These are phyloP conservation scores for Leptographium lundbergii DNA, from an alignment of 2,329 filamentous ascomycete species.

Conservation along the genomic window DNA sequence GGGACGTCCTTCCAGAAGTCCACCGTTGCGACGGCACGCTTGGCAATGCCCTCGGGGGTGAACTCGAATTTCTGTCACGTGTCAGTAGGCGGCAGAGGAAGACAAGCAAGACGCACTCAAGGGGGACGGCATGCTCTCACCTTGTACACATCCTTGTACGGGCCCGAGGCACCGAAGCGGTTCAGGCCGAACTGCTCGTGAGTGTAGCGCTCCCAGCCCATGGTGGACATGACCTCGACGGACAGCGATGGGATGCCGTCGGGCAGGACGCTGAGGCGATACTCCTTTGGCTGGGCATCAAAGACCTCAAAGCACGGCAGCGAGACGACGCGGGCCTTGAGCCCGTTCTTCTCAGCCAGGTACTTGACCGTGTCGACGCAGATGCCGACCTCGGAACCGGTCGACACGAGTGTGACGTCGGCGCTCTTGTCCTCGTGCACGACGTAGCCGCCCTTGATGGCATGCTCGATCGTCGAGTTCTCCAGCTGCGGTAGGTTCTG, in stretches of 20 bases:
- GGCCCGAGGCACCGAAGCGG: conserved; percentile 93
- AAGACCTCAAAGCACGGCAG: conserved; percentile 97
- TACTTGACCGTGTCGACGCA: conserved; percentile 86
- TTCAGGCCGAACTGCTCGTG: conserved; percentile 99
- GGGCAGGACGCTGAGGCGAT: conserved; percentile 83
- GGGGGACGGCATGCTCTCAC: conserved; percentile 30
- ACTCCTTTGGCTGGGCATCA: conserved; percentile 85
- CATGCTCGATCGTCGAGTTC: conserved; percentile 79
- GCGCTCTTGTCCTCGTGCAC: conserved; percentile 74
- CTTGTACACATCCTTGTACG: conserved; percentile 97
- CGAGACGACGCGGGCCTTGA: conserved; percentile 86
- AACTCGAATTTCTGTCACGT: conserved; percentile 86
- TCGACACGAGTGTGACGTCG: conserved; percentile 79
- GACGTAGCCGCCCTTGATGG: conserved; percentile 91
- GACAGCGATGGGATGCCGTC: conserved; percentile 88
- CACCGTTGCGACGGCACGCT: conserved; percentile 83
- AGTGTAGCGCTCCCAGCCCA: conserved; percentile 98
- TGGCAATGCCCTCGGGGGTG: conserved; percentile 90
- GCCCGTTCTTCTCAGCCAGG: conserved; percentile 74
- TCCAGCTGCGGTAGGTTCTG: conserved; percentile 98
- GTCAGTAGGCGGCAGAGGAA: background rate
- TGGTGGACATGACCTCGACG: conserved; percentile 92
- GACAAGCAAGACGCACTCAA: background rate
- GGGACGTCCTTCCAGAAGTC: conserved; percentile 94
- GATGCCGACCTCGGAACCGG: conserved; percentile 91